These are phyloP conservation scores for Neonectria coccinea DNA, from an alignment of 2,329 filamentous ascomycete genomes.

Conservation along the genomic window DNA sequence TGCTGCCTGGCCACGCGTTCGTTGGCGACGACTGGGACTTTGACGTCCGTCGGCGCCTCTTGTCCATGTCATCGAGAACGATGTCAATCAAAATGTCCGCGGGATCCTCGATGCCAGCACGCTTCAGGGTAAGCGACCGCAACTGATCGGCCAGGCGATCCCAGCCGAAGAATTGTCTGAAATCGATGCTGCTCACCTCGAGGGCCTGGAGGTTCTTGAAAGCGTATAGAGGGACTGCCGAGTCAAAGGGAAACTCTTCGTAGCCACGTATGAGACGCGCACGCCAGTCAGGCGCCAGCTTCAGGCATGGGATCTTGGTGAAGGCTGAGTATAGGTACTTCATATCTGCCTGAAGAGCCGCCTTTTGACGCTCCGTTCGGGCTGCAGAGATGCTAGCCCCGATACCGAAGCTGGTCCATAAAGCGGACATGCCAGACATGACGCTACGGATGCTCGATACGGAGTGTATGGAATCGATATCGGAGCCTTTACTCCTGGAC, in stretches of 20 bases:
- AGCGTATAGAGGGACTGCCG: slow-evolving; percentile 92
- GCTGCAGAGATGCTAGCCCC: slow-evolving; percentile 82
- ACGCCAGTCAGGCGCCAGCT: slow-evolving; percentile 91
- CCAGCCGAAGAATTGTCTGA: slow-evolving; percentile 97
- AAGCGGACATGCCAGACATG: slow-evolving; percentile 94
- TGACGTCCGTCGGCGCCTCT: slow-evolving; percentile 85
- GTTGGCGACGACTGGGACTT: slow-evolving; percentile 87
- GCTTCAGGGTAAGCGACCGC: slow-evolving; percentile 87
- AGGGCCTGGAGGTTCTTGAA: slow-evolving; percentile 97
- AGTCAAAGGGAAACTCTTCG: slow-evolving; percentile 98
- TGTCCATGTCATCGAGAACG: slow-evolving; percentile 96
- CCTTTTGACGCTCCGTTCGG: slow-evolving; percentile 90
- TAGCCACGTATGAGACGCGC: slow-evolving; percentile 91
- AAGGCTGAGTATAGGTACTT: slow-evolving; percentile 98
- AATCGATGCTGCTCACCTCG: slow-evolving; percentile 95
- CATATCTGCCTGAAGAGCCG: slow-evolving; percentile 84
- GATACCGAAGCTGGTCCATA: slow-evolving; percentile 91
- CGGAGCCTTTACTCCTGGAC: slow-evolving; percentile 81
- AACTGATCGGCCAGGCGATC: slow-evolving; percentile 93
- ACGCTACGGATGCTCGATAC: slow-evolving; percentile 97
- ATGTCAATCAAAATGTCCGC: slow-evolving; percentile 92
- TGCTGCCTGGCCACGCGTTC: slow-evolving; percentile 70
- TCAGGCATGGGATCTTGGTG: slow-evolving; percentile 95
- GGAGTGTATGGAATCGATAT: slow-evolving; percentile 92
- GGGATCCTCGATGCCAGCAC: slow-evolving; percentile 88